These are phyloP conservation scores for Xylaria sp. DNA, from an alignment of 2,329 filamentous ascomycete species.

Conservation along the genomic window DNA sequence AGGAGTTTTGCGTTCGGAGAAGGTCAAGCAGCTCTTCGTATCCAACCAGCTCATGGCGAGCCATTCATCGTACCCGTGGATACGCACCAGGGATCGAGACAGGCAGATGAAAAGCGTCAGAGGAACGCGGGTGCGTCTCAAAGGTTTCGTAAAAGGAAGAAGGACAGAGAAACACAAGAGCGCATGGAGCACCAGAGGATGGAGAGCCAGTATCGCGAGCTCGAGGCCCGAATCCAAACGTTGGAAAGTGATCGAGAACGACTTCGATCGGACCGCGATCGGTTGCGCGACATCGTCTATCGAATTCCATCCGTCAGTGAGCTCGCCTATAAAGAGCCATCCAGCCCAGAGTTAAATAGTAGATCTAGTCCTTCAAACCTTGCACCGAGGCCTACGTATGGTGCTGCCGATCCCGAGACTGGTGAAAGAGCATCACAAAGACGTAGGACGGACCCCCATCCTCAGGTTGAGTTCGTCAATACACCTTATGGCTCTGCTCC, in stretches of 20 bases:
- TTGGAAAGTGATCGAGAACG: slow-evolving; percentile 74
- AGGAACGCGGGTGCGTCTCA: slow-evolving; percentile 88
- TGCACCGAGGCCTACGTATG: slow-evolving; percentile 47
- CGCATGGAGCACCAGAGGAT: slow-evolving; percentile 72
- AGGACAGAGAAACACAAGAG: slow-evolving; percentile 82
- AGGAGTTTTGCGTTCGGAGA: slow-evolving; percentile 45
- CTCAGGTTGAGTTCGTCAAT: slow-evolving; percentile 57
- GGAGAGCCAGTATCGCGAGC: slow-evolving; percentile 74
- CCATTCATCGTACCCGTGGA: slow-evolving; percentile 75
- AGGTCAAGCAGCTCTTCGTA: slow-evolving; percentile 45
- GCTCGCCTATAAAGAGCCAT: slow-evolving; percentile 61
- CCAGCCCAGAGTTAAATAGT: slow-evolving; percentile 59
- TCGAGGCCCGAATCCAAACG: slow-evolving; percentile 65
- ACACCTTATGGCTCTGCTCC: slow-evolving; percentile 54
- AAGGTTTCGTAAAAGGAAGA: slow-evolving; percentile 82
- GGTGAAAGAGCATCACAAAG: slow-evolving; percentile 60
- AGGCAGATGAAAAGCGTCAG: slow-evolving; percentile 86
- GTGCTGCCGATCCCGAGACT: slow-evolving; percentile 56
- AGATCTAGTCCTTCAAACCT: slow-evolving; percentile 44
- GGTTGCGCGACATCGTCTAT: slow-evolving; percentile 73
- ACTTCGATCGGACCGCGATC: slow-evolving; percentile 78
- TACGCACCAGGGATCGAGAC: slow-evolving; percentile 81
- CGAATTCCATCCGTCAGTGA: slow-evolving; percentile 68
- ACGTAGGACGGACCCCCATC: slow-evolving; percentile 61
- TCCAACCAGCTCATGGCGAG: slow-evolving; percentile 53